Evolutionary conservation across 768 basidiomycete genomes (phyloP), one percentile per base, ranked within the genome.

Genomic region (Mycena chlorophos): DNA sequence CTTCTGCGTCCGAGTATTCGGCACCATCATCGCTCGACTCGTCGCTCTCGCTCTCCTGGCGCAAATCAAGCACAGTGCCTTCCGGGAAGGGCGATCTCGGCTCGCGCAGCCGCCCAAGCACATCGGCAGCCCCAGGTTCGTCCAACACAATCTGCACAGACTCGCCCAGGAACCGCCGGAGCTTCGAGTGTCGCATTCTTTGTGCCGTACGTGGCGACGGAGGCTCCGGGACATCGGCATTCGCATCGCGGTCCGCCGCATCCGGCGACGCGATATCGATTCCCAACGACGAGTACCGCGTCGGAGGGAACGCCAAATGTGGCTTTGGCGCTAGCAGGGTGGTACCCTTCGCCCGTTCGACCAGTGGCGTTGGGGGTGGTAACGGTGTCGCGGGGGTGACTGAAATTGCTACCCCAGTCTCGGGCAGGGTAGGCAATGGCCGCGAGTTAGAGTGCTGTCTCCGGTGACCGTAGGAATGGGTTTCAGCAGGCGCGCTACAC

Each of bases 101-200:
- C 16, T 20, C 29, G 23, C 55, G 55, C 30, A 60, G 20, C 30
- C 31, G 31, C 8, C 34, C 37, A 52, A 60, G 19, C 8, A 54
- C 59, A 20, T 55, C 50, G 16, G 26, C 19, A 23, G 27, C 30
- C 17, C n/a, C 30, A 5, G 30, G 30, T 23, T 2, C 45, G 42
- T 47, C 53, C 19, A 52, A 73, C 8, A 55, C 25, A 5, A 61
- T 22, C 50, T 57, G 56, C 22, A 62, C 60, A 5, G 66, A 61
- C 49, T 63, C 63, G 42, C 69, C 70, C 31, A 69, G 63, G 38
- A 67, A 66, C 47, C 65, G 65, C 14, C 62, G 65, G 10, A 67
- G 64, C 38, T 69, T 68, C 37, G 57, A 58, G 19, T 61, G 51
- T 37, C 63, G 66, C 12, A 50, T 58, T 2, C 60, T 61, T 43